phyloP scores from a whole-genome alignment of 2,329 filamentous ascomycete species.

The Xylariales sp. region DNA sequence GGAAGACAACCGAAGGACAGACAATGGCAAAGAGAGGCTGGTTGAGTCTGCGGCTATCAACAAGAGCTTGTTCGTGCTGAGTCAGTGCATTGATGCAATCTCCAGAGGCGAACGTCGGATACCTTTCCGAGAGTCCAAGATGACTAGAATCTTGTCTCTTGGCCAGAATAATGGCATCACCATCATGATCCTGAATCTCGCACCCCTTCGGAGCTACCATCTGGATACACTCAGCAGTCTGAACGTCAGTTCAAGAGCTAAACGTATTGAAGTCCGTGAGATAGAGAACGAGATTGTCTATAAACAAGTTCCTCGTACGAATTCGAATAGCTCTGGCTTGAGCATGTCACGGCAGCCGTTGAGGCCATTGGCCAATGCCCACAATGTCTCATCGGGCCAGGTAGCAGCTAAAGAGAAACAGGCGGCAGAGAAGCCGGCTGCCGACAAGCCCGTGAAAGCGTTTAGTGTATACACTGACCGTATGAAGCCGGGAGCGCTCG shows the following conservation, averaged over 20 bases:
- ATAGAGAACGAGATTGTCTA: conserved; percentile 94
- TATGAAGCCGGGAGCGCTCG: conserved; percentile 36
- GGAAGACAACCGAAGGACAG: conserved; percentile 90
- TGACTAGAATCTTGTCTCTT: conserved; percentile 89
- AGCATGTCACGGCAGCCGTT: conserved; percentile 66
- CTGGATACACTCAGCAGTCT: conserved; percentile 89
- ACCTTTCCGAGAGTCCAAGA: conserved; percentile 92
- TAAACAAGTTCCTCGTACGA: conserved; percentile 62
- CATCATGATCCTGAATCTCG: conserved; percentile 93
- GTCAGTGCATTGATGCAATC: conserved; percentile 94
- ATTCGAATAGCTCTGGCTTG: conserved; percentile 28
- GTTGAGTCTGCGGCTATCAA: conserved; percentile 97
- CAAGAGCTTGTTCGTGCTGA: conserved; percentile 91
- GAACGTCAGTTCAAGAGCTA: conserved; percentile 91
- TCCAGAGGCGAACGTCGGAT: conserved; percentile 70
- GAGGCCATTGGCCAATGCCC: conserved; percentile 68
- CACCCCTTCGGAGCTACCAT: conserved; percentile 87
- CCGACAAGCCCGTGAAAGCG: conserved; percentile 70
- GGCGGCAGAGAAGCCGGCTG: conserved; percentile 44
- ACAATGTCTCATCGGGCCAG: conserved; percentile 65
- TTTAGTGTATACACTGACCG: conserved; percentile 87
- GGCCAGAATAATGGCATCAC: conserved; percentile 95
- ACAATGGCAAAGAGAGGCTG: conserved; percentile 87
- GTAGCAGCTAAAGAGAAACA: conserved; percentile 42
- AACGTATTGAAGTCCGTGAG: conserved; percentile 93